phyloP scores from a whole-genome alignment of 179 eudicot genomes.

The Vitellaria paradoxa region DNA sequence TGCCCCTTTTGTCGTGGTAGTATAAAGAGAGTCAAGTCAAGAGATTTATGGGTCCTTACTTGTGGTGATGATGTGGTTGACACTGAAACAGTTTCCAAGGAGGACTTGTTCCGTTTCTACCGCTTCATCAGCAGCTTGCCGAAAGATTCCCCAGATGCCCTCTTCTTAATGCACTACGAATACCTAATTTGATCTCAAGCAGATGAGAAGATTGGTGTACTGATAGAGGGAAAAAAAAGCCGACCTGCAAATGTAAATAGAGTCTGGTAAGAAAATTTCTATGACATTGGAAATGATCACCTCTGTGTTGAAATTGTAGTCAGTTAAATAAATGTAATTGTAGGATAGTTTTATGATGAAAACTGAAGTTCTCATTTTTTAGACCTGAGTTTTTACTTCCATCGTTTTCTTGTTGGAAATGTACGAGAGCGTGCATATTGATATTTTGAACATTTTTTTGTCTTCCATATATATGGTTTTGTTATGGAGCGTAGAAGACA shows the following conservation, averaged over 20 bases:
- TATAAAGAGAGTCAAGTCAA: conserved; percentile 71
- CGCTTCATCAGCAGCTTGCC: conserved; percentile 66
- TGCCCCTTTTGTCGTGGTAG: conserved; percentile 91
- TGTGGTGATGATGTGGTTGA: conserved; percentile 68
- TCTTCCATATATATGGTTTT: no score
- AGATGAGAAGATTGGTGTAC: conserved; percentile 24
- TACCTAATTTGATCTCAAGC: conserved; percentile 48
- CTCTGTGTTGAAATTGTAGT: not conserved
- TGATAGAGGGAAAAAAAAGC: conserved; percentile 19
- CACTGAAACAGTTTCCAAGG: conserved; percentile 53
- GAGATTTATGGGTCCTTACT: conserved; percentile 85
- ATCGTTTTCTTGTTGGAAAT: not conserved
- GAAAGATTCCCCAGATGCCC: conserved; percentile 63
- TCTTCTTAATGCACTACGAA: conserved; percentile 75
- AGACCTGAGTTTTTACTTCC: not conserved
- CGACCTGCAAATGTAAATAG: conserved; percentile 32
- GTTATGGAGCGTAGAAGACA: no score
- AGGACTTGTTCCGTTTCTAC: conserved; percentile 64
- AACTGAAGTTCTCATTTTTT: not conserved
- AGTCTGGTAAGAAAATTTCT: conserved; percentile 22
- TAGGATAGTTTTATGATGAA: not conserved
- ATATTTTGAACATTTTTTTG: not conserved
- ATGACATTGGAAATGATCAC: not conserved
- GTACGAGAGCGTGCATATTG: not conserved
- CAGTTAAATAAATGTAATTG: not conserved